phyloP scores from a whole-genome alignment of 2,329 filamentous ascomycete genomes.

The Cordyceps cateniannulata region DNA sequence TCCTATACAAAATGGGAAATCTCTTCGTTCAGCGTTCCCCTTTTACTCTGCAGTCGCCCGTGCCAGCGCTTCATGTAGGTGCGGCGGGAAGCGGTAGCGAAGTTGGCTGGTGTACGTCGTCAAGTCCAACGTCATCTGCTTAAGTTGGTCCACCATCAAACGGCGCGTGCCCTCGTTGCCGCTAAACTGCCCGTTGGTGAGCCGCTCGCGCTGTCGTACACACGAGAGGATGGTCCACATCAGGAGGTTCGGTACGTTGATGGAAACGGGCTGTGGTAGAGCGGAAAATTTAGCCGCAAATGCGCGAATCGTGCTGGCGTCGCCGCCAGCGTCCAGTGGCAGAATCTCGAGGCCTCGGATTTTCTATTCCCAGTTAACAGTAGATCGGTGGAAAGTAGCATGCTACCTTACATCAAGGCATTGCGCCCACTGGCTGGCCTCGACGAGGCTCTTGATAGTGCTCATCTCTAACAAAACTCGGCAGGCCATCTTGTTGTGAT shows the following conservation, averaged over 20 bases:
- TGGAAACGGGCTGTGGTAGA: slow-evolving; percentile 72
- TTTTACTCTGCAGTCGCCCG: slow-evolving; percentile 64
- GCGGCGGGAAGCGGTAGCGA: slow-evolving; percentile 79
- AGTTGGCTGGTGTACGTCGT: slow-evolving; percentile 93
- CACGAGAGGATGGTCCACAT: slow-evolving; percentile 92
- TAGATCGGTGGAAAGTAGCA: slow-evolving; percentile 10
- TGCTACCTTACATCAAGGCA: slow-evolving; percentile 48
- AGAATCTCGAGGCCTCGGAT: slow-evolving; percentile 73
- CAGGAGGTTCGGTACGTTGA: slow-evolving; percentile 84
- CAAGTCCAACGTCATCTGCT: slow-evolving; percentile 78
- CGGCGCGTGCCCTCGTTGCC: slow-evolving; percentile 60
- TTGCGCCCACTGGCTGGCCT: slow-evolving; percentile 49
- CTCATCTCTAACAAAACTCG: slow-evolving; percentile 54
- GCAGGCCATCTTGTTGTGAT: slow-evolving; percentile 51
- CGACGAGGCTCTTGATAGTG: slow-evolving; percentile 51
- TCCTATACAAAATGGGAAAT: not conserved
- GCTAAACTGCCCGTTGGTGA: slow-evolving; percentile 66
- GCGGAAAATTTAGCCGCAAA: slow-evolving; percentile 75
- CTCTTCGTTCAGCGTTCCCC: not conserved
- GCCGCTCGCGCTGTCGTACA: slow-evolving; percentile 66
- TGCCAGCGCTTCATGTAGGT: slow-evolving; percentile 82
- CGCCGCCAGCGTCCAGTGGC: slow-evolving; percentile 67
- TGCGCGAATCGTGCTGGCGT: slow-evolving; percentile 71
- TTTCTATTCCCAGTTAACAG: slow-evolving; percentile 40
- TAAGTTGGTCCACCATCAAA: slow-evolving; percentile 62